These are phyloP conservation scores for Quercus phellos DNA, from an alignment of 331 rosid genomes.

Conservation along the genomic window DNA sequence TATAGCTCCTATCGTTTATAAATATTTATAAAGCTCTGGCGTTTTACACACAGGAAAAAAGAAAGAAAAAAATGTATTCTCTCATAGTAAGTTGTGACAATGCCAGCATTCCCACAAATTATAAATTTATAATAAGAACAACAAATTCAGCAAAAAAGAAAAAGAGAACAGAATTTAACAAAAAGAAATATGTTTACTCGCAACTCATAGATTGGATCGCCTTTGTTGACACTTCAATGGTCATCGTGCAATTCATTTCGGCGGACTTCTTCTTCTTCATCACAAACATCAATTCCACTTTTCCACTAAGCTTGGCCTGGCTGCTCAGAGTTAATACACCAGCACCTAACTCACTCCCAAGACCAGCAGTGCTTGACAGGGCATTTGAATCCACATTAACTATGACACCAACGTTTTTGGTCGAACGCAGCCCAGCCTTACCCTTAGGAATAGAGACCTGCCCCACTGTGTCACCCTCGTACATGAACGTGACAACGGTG, in stretches of 20 bases:
- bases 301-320: slow-evolving; percentile 33
- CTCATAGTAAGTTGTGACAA: no score
- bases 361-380: not conserved
- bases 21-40: no score
- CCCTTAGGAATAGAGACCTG: slow-evolving; percentile 25
- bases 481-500: not conserved
- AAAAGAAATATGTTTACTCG: slow-evolving; percentile 2
- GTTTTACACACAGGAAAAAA: no score
- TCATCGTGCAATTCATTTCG: slow-evolving; percentile 40
- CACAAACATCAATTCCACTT: slow-evolving; percentile 34
- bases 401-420: slow-evolving; percentile 20
- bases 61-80: no score
- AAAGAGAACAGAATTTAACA: not conserved
- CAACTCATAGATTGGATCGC: slow-evolving; percentile 7
- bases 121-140: no score
- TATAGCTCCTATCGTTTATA: no score
- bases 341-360: slow-evolving; percentile 14
- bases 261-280: slow-evolving; percentile 34
- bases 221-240: slow-evolving; percentile 5
- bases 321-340: slow-evolving; percentile 34
- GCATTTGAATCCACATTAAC: slow-evolving; percentile 12
- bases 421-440: slow-evolving; percentile 32
- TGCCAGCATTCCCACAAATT: no score
- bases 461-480: slow-evolving; percentile 4
- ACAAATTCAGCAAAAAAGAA: not conserved